Percentiles rank a stretch among this genome's conserved stretches.
Conservation (phyloP, 768 basidiomycete genomes). For the Leccinellum luteum region DNA sequence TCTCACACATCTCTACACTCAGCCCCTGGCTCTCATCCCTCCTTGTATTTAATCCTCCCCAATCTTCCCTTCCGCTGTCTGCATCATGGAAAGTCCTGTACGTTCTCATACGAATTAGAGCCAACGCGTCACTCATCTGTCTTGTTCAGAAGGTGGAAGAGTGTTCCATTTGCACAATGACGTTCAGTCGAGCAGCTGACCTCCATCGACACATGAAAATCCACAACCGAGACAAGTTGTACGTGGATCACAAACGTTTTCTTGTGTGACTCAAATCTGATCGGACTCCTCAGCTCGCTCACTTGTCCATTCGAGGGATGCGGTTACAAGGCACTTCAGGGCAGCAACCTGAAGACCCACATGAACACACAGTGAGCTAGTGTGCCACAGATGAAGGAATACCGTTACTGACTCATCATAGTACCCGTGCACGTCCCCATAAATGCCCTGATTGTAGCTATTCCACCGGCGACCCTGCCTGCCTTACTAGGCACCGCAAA, state of each 20-base stretch:
- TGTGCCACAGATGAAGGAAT: not conserved
- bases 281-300: constrained; percentile 15
- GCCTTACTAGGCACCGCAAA: constrained; percentile 23
- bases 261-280: not conserved
- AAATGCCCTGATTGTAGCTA: constrained; percentile 21
- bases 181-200: constrained; percentile 24
- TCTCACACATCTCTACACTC: not conserved
- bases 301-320: constrained; percentile 22
- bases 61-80: not conserved
- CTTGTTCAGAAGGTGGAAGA: too few relatives aligned
- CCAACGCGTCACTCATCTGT: not conserved
- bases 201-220: constrained; percentile 26
- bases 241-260: constrained; percentile 1
- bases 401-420: constrained; percentile 2
- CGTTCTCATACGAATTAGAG: not conserved
- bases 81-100: not conserved
- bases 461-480: constrained; percentile 15
- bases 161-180: constrained; percentile 16
- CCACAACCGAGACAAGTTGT: constrained; percentile 25
- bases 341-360: constrained; percentile 26
- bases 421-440: constrained; percentile 8
- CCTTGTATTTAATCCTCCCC: too few relatives aligned
- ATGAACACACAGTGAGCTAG: constrained; percentile 29
- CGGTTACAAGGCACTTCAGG: constrained; percentile 21
- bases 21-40: too few relatives aligned